A percentile compares a stretch with the other conserved stretches of the same genome.
phyloP scores from a whole-genome alignment of 345 rosid species.

The Gossypium stocksii region DNA sequence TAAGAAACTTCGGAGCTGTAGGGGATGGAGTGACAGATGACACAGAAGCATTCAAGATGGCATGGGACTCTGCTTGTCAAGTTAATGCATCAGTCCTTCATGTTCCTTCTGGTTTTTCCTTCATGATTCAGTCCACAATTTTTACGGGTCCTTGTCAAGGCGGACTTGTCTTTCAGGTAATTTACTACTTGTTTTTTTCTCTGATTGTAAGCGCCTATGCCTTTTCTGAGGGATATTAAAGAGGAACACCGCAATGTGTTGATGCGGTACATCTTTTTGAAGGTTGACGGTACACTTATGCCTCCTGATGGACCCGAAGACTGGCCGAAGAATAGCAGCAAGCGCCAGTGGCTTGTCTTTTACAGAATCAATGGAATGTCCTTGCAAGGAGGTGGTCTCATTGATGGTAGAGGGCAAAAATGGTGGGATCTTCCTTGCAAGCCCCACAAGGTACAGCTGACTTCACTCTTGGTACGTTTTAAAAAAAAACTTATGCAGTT shows the following conservation, averaged over 20 bases:
- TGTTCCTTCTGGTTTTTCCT: constrained; percentile 62
- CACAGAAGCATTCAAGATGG: constrained; percentile 76
- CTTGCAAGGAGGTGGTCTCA: constrained; percentile 72
- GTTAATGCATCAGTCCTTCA: constrained; percentile 31
- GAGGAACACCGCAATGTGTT: not conserved
- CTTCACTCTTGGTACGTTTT: not conserved
- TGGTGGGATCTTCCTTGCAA: constrained; percentile 99
- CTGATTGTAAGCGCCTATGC: not conserved
- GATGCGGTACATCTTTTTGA: not conserved
- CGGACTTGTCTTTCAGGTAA: constrained; percentile 62
- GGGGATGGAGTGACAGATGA: constrained; percentile 82
- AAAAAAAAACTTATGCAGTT: not conserved
- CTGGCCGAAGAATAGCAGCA: constrained; percentile 70
- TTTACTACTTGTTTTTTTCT: not conserved
- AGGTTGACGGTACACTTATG: constrained; percentile 58
- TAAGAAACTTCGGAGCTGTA: constrained; percentile 64
- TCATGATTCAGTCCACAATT: constrained; percentile 82
- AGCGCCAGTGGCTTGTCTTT: constrained; percentile 91
- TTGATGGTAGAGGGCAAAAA: constrained; percentile 87
- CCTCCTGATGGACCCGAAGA: constrained; percentile 71
- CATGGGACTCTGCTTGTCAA: constrained; percentile 76
- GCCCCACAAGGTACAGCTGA: constrained; percentile 69
- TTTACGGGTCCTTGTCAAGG: constrained; percentile 91
- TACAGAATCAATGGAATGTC: constrained; percentile 70
- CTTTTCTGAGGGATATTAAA: not conserved